Conservation (phyloP, 148 eudicot genomes). For the Polygonum aviculare region DNA sequence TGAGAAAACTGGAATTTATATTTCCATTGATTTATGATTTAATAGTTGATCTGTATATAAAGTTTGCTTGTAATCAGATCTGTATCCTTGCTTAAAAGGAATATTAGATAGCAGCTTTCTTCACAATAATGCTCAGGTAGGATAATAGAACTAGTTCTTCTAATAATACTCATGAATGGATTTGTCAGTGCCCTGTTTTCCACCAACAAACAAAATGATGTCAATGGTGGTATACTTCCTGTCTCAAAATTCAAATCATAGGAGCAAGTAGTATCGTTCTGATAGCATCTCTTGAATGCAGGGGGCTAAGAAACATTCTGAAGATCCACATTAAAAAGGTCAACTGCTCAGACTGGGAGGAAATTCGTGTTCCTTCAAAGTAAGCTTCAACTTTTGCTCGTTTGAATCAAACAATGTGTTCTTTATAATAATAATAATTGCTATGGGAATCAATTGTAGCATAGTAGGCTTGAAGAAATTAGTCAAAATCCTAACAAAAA, state of each 20-base stretch:
- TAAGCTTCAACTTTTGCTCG: slow-evolving; percentile 24
- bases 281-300: slow-evolving; percentile 24
- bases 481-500: background rate
- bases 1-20: background rate
- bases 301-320: slow-evolving; percentile 79
- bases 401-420: background rate
- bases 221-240: background rate
- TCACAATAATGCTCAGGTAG: background rate
- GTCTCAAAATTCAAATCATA: background rate
- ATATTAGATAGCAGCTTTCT: background rate
- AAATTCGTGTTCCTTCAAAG: slow-evolving; percentile 71
- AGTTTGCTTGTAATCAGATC: background rate
- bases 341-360: slow-evolving; percentile 71
- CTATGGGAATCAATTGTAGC: background rate
- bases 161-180: background rate
- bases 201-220: background rate
- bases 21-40: background rate
- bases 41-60: background rate
- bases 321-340: slow-evolving; percentile 53
- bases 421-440: background rate
- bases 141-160: background rate
- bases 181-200: background rate
- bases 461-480: background rate
- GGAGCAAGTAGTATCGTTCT: background rate
- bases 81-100: background rate